phyloP scores from a whole-genome alignment of 768 basidiomycete genomes.

The Lentinula raphanica region DNA sequence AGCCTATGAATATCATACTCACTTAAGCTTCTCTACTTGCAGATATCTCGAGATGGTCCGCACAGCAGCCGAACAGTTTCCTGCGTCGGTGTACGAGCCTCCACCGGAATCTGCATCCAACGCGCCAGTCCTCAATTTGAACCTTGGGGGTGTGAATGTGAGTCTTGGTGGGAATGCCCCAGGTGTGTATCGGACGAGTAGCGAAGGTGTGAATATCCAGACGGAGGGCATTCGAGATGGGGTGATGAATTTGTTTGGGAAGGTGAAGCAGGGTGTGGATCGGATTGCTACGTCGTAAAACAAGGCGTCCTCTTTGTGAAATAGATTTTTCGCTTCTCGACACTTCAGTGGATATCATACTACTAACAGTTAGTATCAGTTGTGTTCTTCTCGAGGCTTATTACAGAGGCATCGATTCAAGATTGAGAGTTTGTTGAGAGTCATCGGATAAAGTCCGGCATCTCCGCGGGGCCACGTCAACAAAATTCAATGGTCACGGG shows the following conservation, averaged over 20 bases:
- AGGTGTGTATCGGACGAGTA: conserved; percentile 80
- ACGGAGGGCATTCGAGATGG: conserved; percentile 89
- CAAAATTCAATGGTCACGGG: conserved; percentile 11
- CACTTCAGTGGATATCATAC: no score
- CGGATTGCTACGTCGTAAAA: conserved; percentile 42
- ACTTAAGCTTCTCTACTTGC: conserved; percentile 1
- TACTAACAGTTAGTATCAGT: no score
- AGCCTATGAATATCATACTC: neutral
- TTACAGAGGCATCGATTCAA: no score
- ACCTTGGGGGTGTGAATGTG: conserved; percentile 88
- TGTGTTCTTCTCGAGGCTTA: no score
- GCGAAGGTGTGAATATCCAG: conserved; percentile 68
- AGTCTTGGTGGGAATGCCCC: conserved; percentile 87
- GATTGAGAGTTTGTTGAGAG: neutral
- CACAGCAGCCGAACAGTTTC: conserved; percentile 58
- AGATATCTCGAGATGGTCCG: conserved; percentile 91
- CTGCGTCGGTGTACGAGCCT: conserved; percentile 63
- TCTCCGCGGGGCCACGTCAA: conserved; percentile 16
- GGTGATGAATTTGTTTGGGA: conserved; percentile 80
- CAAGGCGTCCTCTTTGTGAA: no score
- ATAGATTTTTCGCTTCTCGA: no score
- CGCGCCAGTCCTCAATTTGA: conserved; percentile 81
- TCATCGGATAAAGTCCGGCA: neutral
- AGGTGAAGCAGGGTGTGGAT: conserved; percentile 84
- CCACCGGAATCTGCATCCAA: conserved; percentile 69